A percentile compares a stretch with the other conserved stretches of the same genome.
Conservation (phyloP, 805 yeast species). For the Cyberlindnera euphorbiiphila region DNA sequence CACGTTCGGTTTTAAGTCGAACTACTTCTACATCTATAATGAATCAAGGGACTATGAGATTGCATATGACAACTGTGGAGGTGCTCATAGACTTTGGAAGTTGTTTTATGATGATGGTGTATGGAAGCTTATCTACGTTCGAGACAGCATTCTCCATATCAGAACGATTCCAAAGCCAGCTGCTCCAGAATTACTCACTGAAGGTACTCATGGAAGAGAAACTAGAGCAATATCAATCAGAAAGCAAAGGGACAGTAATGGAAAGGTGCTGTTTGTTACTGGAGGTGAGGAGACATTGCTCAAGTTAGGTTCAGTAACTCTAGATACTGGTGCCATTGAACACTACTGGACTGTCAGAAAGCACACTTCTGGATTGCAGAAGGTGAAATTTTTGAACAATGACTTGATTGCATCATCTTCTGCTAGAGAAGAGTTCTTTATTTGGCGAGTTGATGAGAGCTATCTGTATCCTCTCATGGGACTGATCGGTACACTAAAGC, state of each 20-base stretch:
- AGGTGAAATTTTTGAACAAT: constrained; percentile 56
- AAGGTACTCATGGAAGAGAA: constrained; percentile 91
- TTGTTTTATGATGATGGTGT: constrained; percentile 31
- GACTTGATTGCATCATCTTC: constrained; percentile 53
- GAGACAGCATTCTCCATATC: constrained; percentile 46
- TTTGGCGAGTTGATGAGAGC: constrained; percentile 61
- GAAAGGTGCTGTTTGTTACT: constrained; percentile 49
- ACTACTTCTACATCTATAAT: constrained; percentile 75
- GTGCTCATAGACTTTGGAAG: constrained; percentile 85
- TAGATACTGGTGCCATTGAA: constrained; percentile 38
- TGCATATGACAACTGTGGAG: constrained; percentile 76
- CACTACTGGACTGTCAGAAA: constrained; percentile 62
- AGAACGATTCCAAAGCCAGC: constrained; percentile 29
- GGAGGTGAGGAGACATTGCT: constrained; percentile 90
- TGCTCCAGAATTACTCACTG: constrained; percentile 35
- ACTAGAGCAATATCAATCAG: constrained; percentile 69
- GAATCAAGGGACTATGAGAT: constrained; percentile 73
- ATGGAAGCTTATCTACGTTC: constrained; percentile 54
- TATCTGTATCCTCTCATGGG: constrained; percentile 41
- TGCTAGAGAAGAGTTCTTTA: constrained; percentile 82
- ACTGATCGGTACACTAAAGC: constrained; percentile 50
- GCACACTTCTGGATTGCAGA: constrained; percentile 89
- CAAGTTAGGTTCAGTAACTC: constrained; percentile 43
- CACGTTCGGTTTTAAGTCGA: constrained; percentile 80
- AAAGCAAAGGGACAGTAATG: constrained; percentile 24